These are phyloP conservation scores for Malassezia brasiliensis DNA, from an alignment of 1,284 basidiomycete genomes.

Conservation along the genomic window DNA sequence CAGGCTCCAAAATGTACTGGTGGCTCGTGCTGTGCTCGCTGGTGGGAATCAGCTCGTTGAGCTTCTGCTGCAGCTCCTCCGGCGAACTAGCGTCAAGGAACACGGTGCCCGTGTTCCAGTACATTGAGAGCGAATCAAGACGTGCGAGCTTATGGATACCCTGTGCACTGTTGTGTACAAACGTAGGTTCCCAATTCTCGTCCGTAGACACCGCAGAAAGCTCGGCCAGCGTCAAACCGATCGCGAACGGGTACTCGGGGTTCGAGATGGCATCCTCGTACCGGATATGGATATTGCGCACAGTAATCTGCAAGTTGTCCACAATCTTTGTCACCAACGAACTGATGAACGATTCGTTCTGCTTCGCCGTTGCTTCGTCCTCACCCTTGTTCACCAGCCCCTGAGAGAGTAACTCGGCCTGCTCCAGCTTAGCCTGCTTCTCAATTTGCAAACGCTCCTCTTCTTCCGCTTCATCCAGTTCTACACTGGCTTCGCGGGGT, in stretches of 20 bases:
- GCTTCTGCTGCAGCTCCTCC: constrained; percentile 64
- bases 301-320: constrained; percentile 91
- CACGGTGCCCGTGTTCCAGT: constrained; percentile 87
- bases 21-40: constrained; percentile 52
- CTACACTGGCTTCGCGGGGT: constrained; percentile 62
- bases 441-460: constrained; percentile 69
- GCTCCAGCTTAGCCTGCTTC: constrained; percentile 79
- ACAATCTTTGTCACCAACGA: constrained; percentile 83
- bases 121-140: constrained; percentile 76
- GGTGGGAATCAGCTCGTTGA: constrained; percentile 59
- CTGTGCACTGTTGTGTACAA: constrained; percentile 79
- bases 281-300: constrained; percentile 58
- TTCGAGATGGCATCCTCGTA: constrained; percentile 93
- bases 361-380: constrained; percentile 57
- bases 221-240: constrained; percentile 79
- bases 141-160: constrained; percentile 89
- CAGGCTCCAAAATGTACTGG: constrained; percentile 91
- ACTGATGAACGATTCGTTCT: constrained; percentile 70
- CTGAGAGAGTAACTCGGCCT: constrained; percentile 66
- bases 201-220: constrained; percentile 93
- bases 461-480: constrained; percentile 73
- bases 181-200: constrained; percentile 81
- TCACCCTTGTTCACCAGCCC: constrained; percentile 23
- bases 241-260: constrained; percentile 91
- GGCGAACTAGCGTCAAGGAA: constrained; percentile 62